Conservation (phyloP, 2,329 filamentous ascomycete genomes). For the Ophiocordyceps sinensis region DNA sequence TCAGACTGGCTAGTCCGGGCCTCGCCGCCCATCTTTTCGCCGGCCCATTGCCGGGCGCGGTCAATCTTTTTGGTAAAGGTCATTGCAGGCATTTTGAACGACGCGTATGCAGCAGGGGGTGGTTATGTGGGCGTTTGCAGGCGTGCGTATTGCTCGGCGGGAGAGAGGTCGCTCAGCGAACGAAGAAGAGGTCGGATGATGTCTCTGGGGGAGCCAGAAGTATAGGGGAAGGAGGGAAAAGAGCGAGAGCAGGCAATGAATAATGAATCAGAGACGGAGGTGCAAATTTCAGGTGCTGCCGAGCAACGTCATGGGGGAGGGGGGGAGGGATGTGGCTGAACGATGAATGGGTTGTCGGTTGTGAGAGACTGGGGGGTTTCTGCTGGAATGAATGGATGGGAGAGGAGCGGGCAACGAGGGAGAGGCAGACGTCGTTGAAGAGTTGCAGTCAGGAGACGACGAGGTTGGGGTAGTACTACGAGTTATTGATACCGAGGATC, state of each 20-base stretch:
- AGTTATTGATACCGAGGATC: too few relatives aligned
- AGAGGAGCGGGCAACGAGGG: not conserved
- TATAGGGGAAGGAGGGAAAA: not conserved
- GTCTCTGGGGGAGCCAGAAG: not conserved
- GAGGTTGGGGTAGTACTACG: slow-evolving; percentile 1
- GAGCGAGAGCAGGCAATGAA: not conserved
- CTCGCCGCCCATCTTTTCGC: slow-evolving; percentile 89
- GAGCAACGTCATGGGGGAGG: not conserved
- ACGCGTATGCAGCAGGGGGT: not conserved
- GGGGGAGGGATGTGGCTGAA: not conserved
- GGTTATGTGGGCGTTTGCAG: not conserved
- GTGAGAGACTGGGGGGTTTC: not conserved
- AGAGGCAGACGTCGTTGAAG: not conserved
- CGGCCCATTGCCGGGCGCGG: slow-evolving; percentile 94
- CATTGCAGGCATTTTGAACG: slow-evolving; percentile 19
- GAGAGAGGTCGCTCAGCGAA: not conserved
- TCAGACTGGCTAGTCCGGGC: slow-evolving; percentile 76
- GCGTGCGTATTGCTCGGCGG: not conserved
- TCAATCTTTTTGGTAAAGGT: slow-evolving; percentile 72
- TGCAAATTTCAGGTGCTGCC: not conserved
- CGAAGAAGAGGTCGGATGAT: not conserved
- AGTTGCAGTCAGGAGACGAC: not conserved
- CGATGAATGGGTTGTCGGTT: not conserved
- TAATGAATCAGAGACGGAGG: not conserved
- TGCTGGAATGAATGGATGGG: not conserved